A percentile compares a stretch with the other conserved stretches of the same genome.
Conservation (phyloP, 306 rosid genomes). For the Citrullus mucosospermus region DNA sequence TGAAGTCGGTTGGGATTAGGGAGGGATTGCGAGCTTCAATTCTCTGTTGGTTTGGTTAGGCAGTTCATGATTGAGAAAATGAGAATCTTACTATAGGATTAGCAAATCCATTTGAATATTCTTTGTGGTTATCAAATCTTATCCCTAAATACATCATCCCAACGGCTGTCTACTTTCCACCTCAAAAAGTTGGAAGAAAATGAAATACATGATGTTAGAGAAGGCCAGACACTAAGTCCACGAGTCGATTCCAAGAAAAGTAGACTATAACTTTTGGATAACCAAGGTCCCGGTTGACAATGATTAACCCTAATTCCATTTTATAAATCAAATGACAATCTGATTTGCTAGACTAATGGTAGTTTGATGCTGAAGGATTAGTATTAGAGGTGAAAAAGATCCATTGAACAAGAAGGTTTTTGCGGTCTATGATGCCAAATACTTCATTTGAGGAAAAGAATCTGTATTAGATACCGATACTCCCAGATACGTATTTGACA, state of each 20-base stretch:
- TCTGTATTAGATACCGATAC: no score
- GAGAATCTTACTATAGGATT: background rate
- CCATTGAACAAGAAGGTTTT: background rate
- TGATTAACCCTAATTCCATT: background rate
- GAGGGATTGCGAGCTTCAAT: background rate
- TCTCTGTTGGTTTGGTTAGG: background rate
- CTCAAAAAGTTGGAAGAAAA: background rate
- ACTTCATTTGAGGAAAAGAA: no score
- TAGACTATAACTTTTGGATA: background rate
- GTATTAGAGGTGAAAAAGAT: background rate
- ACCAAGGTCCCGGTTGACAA: background rate
- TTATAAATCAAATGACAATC: background rate
- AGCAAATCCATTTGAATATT: background rate
- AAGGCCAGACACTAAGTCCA: background rate
- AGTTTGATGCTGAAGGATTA: background rate
- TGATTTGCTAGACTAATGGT: background rate
- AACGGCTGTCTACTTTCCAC: conserved; percentile 5
- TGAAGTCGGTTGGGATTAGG: background rate
- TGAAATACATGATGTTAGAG: background rate
- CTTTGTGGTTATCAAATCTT: background rate
- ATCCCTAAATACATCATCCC: background rate
- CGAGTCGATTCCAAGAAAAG: background rate
- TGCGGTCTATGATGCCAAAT: no score
- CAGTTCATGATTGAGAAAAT: background rate
- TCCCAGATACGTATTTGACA: no score